Conservation (phyloP, 495 filamentous ascomycete genomes). For the Trichoderma reesei region DNA sequence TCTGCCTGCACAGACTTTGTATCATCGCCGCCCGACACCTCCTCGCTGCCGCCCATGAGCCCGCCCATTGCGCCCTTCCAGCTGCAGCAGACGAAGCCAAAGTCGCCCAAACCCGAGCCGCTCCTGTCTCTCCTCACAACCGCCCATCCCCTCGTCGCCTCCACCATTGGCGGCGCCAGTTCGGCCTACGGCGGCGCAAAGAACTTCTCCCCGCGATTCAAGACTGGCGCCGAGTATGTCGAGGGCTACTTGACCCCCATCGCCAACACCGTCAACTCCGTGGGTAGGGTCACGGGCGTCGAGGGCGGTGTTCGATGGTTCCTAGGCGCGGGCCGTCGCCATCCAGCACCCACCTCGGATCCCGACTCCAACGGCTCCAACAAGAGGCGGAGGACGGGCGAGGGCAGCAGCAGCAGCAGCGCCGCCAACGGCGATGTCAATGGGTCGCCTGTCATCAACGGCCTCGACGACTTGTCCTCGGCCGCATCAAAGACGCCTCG, state of each 20-base stretch:
- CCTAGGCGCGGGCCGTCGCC: conserved; percentile 34
- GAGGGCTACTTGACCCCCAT: conserved; percentile 77
- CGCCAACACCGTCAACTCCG: conserved; percentile 69
- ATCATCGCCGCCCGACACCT: conserved; percentile 42
- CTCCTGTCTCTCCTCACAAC: conserved; percentile 71
- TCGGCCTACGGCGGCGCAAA: conserved; percentile 76
- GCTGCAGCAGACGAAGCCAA: conserved; percentile 16
- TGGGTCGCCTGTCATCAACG: conserved; percentile 1
- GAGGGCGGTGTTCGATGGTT: conserved; percentile 76
- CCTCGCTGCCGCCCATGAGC: conserved; percentile 26
- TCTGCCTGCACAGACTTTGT: conserved; percentile 37
- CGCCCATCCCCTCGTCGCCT: conserved; percentile 66
- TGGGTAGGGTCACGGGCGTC: conserved; percentile 72
- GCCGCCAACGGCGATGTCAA: conserved; percentile 15
- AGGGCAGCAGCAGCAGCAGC: conserved; percentile 11
- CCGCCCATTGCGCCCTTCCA: conserved; percentile 18
- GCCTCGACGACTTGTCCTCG: neutral
- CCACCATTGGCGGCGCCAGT: conserved; percentile 69
- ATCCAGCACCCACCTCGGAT: conserved; percentile 31
- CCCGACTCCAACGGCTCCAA: conserved; percentile 38
- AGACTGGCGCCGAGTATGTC: conserved; percentile 72
- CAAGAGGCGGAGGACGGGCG: conserved; percentile 57
- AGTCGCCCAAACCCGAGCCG: conserved; percentile 49
- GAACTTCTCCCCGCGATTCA: conserved; percentile 77
- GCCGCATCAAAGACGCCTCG: conserved; percentile 14